These are phyloP conservation scores for Phaeodactylum tricornutum DNA, from an alignment of 108 stramenopile species.

Conservation along the genomic window DNA sequence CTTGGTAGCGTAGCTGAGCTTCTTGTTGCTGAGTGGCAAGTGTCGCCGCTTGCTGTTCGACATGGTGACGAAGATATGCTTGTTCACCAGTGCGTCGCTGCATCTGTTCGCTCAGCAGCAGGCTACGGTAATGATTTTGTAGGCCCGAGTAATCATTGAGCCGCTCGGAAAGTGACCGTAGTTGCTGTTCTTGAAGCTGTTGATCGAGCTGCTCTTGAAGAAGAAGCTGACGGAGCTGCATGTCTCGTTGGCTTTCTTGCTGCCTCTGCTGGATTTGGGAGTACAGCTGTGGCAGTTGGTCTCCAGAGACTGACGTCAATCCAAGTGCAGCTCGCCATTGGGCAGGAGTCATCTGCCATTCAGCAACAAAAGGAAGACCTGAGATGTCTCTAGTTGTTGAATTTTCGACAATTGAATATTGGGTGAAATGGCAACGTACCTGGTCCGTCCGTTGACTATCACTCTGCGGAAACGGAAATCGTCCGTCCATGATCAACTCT, in stretches of 20 bases:
- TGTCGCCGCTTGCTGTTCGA: constrained; percentile 21
- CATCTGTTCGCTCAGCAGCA: constrained; percentile 20
- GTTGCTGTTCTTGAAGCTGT: constrained; percentile 18
- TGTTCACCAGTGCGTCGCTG: constrained; percentile 10
- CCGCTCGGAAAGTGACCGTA: constrained; percentile 22
- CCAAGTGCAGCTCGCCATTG: constrained; percentile 39
- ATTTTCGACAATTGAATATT: too few relatives aligned
- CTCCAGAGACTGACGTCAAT: constrained; percentile 14
- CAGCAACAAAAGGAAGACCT: too few relatives aligned
- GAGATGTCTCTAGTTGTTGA: too few relatives aligned
- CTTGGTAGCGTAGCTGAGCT: constrained; percentile 5
- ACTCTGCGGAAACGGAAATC: too few relatives aligned
- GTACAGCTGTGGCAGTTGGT: constrained; percentile 19
- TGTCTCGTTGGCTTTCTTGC: constrained; percentile 30
- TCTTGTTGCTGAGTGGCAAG: neutral
- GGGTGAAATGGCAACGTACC: too few relatives aligned
- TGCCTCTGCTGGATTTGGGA: constrained; percentile 24
- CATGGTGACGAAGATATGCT: constrained; percentile 7
- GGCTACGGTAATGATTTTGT: constrained; percentile 20
- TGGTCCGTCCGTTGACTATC: too few relatives aligned
- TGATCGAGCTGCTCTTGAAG: constrained; percentile 43
- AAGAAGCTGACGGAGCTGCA: constrained; percentile 29
- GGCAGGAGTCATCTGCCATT: constrained; percentile 7
- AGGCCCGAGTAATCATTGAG: constrained; percentile 30
- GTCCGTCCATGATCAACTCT: too few relatives aligned